A percentile compares a stretch with the other conserved stretches of the same genome.
phyloP scores from a whole-genome alignment of 768 basidiomycete genomes.

The Tulasnella sp. region DNA sequence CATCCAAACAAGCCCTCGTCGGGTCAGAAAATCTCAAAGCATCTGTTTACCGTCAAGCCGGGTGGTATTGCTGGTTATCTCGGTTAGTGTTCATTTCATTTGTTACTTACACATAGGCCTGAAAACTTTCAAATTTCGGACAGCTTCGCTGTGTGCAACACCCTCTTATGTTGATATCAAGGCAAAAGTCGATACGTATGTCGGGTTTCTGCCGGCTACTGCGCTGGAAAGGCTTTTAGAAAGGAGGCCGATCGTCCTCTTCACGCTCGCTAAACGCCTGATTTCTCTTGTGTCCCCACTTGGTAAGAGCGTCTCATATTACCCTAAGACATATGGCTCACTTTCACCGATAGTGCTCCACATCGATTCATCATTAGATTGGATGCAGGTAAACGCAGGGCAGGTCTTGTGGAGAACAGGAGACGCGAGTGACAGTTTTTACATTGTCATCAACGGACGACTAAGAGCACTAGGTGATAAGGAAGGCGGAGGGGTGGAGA shows the following conservation, averaged over 20 bases:
- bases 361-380: slow-evolving; percentile 92
- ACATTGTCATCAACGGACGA: slow-evolving; percentile 96
- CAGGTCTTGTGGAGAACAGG: slow-evolving; percentile 90
- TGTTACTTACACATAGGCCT: neutral
- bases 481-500: slow-evolving; percentile 60
- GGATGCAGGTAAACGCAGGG: slow-evolving; percentile 94
- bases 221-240: slow-evolving; percentile 85
- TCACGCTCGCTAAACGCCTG: slow-evolving; percentile 91
- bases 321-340: neutral
- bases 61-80: slow-evolving; percentile 97
- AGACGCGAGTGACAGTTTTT: slow-evolving; percentile 88
- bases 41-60: slow-evolving; percentile 88
- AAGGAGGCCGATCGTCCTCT: slow-evolving; percentile 84
- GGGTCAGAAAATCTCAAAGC: slow-evolving; percentile 38
- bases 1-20: slow-evolving; percentile 26
- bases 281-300: slow-evolving; percentile 90
- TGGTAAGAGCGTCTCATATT: slow-evolving; percentile 31
- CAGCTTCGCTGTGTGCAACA: slow-evolving; percentile 80
- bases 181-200: slow-evolving; percentile 97
- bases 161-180: slow-evolving; percentile 94
- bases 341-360: slow-evolving; percentile 54
- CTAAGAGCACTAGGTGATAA: slow-evolving; percentile 78
- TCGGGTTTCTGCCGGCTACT: slow-evolving; percentile 82
- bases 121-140: neutral
- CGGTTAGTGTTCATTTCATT: slow-evolving; percentile 33